A percentile compares a stretch with the other conserved stretches of the same genome.
These are phyloP conservation scores for Psilocybe sp. DNA, from an alignment of 768 basidiomycete species.

Conservation along the genomic window DNA sequence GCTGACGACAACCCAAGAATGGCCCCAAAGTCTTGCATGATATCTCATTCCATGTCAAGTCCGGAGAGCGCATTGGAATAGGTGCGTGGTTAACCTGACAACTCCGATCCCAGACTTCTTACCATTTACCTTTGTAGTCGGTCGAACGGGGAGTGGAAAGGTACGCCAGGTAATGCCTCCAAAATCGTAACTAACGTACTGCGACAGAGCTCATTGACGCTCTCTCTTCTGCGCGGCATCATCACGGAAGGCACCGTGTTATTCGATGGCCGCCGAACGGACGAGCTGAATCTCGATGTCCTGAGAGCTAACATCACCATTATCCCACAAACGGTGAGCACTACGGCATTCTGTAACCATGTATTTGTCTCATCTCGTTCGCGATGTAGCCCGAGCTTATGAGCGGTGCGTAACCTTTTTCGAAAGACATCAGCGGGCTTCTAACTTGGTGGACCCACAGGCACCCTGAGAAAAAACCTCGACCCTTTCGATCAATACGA, in stretches of 20 bases:
- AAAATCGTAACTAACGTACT: neutral
- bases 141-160: constrained; percentile 44
- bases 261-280: constrained; percentile 50
- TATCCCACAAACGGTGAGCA: constrained; percentile 40
- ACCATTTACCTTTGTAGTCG: constrained; percentile 29
- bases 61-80: constrained; percentile 56
- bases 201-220: constrained; percentile 46
- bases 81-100: constrained; percentile 5
- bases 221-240: constrained; percentile 43
- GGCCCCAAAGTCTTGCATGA: constrained; percentile 46
- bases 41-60: constrained; percentile 48
- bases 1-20: constrained; percentile 2
- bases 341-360: too few species aligned
- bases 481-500: constrained; percentile 58
- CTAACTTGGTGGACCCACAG: constrained; percentile 42
- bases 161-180: too few species aligned
- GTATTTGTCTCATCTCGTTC: too few species aligned
- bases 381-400: constrained; percentile 14
- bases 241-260: constrained; percentile 49
- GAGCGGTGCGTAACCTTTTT: neutral
- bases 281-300: constrained; percentile 49
- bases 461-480: constrained; percentile 57
- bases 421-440: constrained; percentile 16
- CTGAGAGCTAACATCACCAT: constrained; percentile 58
- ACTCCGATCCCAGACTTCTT: neutral